Evolutionary conservation across 805 yeast genomes (phyloP).

Genomic region (Suhomyces xylopsoci): DNA sequence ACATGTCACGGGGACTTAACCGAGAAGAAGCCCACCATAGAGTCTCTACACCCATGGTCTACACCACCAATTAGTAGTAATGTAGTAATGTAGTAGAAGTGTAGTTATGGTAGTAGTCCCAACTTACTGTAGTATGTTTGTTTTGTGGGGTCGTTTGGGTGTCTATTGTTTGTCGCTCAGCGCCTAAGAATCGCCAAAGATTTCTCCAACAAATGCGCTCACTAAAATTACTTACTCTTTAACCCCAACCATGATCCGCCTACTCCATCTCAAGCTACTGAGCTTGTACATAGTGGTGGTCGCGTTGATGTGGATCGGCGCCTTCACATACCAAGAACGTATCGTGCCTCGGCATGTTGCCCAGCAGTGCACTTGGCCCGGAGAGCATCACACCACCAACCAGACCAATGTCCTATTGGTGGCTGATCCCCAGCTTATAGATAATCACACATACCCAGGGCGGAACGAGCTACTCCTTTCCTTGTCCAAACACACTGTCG

Average conservation of each 20-base stretch:
- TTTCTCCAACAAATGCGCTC: neutral
- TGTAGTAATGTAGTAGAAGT: neutral
- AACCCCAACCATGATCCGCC: slow-evolving; percentile 1
- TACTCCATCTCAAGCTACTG: slow-evolving; percentile 22
- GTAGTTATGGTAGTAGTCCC: no score
- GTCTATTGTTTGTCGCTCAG: neutral
- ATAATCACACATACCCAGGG: slow-evolving; percentile 43
- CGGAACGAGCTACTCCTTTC: slow-evolving; percentile 28
- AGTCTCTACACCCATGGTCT: no score
- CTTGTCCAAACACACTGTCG: slow-evolving; percentile 42
- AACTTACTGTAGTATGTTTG: neutral
- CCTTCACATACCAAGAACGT: slow-evolving; percentile 34
- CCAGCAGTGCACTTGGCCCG: slow-evolving; percentile 32
- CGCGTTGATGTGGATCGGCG: slow-evolving; percentile 24
- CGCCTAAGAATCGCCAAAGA: neutral
- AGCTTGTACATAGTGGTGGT: slow-evolving; percentile 23
- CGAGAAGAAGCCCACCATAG: neutral
- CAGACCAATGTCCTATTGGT: slow-evolving; percentile 31
- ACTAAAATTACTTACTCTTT: neutral
- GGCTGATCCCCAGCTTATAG: slow-evolving; percentile 46
- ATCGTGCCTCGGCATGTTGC: slow-evolving; percentile 26
- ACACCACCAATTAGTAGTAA: no score
- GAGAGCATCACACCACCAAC: neutral
- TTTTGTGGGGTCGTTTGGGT: neutral
- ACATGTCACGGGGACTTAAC: neutral